These are phyloP conservation scores for Globisporangium mamillatum DNA, from an alignment of 352 stramenopile genomes.

Conservation along the genomic window DNA sequence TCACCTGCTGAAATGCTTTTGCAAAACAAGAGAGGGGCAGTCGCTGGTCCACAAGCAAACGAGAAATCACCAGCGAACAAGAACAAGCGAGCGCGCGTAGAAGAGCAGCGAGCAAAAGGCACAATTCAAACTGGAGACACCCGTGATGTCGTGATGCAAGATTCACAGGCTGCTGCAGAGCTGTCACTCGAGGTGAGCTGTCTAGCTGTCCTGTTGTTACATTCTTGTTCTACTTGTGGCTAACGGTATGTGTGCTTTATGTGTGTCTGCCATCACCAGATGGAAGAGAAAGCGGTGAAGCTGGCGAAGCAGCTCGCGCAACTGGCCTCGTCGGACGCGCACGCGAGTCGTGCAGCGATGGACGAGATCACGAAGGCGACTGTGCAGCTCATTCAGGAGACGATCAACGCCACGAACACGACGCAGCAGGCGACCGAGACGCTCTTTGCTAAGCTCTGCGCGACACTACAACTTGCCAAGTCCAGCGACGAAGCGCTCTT, in stretches of 20 bases:
- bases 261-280: constrained; percentile 21
- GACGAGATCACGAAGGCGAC: constrained; percentile 25
- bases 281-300: constrained; percentile 36
- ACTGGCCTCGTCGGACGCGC: constrained; percentile 21
- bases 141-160: background rate
- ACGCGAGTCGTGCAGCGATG: constrained; percentile 24
- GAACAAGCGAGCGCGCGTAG: background rate
- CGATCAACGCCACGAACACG: constrained; percentile 58
- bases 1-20: background rate
- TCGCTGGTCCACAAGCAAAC: background rate
- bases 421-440: constrained; percentile 53
- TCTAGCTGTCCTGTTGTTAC: background rate
- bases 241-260: background rate
- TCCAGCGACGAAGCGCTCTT: constrained; percentile 63
- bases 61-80: background rate
- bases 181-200: background rate
- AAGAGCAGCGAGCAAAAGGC: background rate
- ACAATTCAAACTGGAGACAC: background rate
- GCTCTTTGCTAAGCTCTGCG: constrained; percentile 48
- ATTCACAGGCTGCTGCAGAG: background rate
- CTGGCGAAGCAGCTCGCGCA: constrained; percentile 49
- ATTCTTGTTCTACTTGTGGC: background rate
- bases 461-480: constrained; percentile 36
- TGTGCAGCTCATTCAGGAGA: constrained; percentile 48
- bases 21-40: background rate